Conservation (phyloP, 345 rosid genomes). For the Chamaenerion angustifolium region DNA sequence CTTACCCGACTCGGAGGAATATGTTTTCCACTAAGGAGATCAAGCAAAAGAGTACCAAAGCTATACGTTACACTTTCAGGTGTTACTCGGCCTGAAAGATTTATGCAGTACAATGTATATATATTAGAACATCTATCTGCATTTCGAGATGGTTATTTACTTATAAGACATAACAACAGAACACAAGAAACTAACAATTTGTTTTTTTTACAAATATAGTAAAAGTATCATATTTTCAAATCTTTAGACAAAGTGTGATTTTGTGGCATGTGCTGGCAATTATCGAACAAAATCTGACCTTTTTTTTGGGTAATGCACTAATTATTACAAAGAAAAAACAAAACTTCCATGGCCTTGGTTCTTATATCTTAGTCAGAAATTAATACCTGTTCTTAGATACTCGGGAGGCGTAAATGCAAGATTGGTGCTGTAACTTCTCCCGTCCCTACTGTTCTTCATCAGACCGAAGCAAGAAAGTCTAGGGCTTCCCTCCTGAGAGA, state of each 20-base stretch:
- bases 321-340: no score
- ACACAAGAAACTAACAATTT: no score
- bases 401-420: slow-evolving; percentile 93
- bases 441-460: slow-evolving; percentile 95
- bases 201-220: no score
- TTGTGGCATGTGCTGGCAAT: no score
- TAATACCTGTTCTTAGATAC: slow-evolving; percentile 63
- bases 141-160: no score
- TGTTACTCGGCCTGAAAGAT: slow-evolving; percentile 60
- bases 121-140: no score
- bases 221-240: no score
- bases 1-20: slow-evolving; percentile 96
- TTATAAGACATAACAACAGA: no score
- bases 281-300: no score
- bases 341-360: no score
- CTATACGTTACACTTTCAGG: slow-evolving; percentile 86
- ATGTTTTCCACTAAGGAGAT: slow-evolving; percentile 91
- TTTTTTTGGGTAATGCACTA: no score
- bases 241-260: no score
- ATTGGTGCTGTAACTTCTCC: slow-evolving; percentile 80
- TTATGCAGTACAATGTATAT: background rate
- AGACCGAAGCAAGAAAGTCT: slow-evolving; percentile 90
- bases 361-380: background rate
- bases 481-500: slow-evolving; percentile 60
- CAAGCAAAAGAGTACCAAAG: slow-evolving; percentile 82